Conservation (phyloP, 202 grass and related monocot genomes). For the Digitaria exilis region DNA sequence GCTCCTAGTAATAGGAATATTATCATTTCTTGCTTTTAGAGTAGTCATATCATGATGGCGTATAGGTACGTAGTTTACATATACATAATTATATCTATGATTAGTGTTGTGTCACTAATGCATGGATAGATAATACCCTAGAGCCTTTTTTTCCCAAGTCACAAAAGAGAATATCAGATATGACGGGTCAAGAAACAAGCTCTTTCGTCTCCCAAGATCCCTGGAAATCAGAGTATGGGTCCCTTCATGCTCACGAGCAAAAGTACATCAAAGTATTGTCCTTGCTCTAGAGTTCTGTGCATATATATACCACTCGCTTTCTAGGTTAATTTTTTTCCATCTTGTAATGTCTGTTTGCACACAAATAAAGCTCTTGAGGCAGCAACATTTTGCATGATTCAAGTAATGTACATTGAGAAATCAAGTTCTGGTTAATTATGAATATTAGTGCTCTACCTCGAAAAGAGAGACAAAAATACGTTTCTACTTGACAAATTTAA, state of each 20-base stretch:
- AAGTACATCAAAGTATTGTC: conserved; percentile 28
- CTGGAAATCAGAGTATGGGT: conserved; percentile 21
- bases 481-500: neutral
- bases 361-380: neutral
- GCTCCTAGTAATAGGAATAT: neutral
- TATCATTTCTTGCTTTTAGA: neutral
- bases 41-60: no score
- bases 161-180: conserved; percentile 2
- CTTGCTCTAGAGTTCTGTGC: neutral
- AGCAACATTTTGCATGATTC: conserved; percentile 27
- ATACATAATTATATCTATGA: no score
- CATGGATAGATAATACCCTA: no score
- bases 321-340: neutral
- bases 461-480: conserved; percentile 21
- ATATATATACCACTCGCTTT: conserved; percentile 1
- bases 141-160: no score
- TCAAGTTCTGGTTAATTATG: neutral
- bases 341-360: neutral
- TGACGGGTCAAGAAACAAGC: neutral
- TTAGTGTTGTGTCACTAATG: no score
- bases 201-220: conserved; percentile 14
- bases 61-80: no score
- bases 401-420: neutral
- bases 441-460: neutral
- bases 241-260: conserved; percentile 18